Evolutionary conservation across 2,329 filamentous ascomycete species (phyloP), one percentile per base, ranked within the genome.

Genomic region (Beauveria sp.): DNA sequence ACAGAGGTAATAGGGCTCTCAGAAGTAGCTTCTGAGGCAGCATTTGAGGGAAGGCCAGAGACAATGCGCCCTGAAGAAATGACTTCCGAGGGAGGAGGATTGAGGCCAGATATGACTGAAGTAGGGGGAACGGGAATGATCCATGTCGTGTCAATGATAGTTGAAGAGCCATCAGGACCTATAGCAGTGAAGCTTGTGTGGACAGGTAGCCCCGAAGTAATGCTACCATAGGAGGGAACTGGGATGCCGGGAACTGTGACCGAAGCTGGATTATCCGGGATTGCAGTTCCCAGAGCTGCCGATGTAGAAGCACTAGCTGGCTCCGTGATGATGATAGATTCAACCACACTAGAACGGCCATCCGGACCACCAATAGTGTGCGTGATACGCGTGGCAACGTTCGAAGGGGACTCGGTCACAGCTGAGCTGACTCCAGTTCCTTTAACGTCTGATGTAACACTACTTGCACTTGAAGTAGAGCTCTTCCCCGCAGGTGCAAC

Each of bases 341-440:
- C 70, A 22, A 75, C 62, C 12, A 73, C 66, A 10, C 73, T 75
- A 12, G 71, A 69, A 43, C 67, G 63, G 6, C 72, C 73, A 63
- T 75, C 66, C n/a, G 69, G 43, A 3, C 73, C 73, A 45, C 69
- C 65, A 49, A 73, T 63, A 16, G 71, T 74, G 50, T 71, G 63
- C 22, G 65, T 70, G 10, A 67, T 65, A 24, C 66, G 68, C 1
- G 65, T 69, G 22, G 68, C 68, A 45, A 67, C 49, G 22, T 46
- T 28, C 22, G 40, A 52, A 14, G 49, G 40, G 4, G 20, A 24
- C 12, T 40, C n/a, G 6, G 24, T 46, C 14, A 38, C n/a, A 38
- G 47, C n/a, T 5, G 40, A 46, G 24, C 38, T 46, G 9, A 24
- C 24, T 7, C 40, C 26, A 24, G 49, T 60, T 16, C 40, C 49